Conservation (phyloP, 345 rosid genomes). For the Erucastrum elatum region DNA sequence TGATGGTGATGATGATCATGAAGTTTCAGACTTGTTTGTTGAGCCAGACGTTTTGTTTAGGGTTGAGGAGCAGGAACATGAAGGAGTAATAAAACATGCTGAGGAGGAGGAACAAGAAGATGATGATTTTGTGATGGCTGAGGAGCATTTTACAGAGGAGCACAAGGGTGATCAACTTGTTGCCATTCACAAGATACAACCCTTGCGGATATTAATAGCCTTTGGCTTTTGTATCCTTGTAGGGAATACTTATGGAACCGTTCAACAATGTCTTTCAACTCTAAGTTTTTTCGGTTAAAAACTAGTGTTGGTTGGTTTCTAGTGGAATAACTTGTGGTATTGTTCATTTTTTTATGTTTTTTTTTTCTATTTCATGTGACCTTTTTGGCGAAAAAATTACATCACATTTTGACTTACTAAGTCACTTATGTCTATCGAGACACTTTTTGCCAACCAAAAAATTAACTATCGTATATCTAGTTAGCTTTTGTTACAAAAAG, state of each 20-base stretch:
- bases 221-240: conserved; percentile 1
- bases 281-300: neutral
- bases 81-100: conserved; percentile 49
- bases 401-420: too few species aligned
- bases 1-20: conserved; percentile 55
- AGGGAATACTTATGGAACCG: conserved; percentile 2
- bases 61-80: conserved; percentile 61
- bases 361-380: neutral
- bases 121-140: conserved; percentile 62
- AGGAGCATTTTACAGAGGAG: conserved; percentile 50
- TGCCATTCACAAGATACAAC: conserved; percentile 64
- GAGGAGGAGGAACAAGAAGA: conserved; percentile 42
- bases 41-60: conserved; percentile 65
- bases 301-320: neutral
- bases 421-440: too few species aligned
- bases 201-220: conserved; percentile 37
- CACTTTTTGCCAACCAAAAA: too few species aligned
- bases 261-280: conserved; percentile 18
- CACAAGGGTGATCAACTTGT: conserved; percentile 57
- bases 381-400: neutral
- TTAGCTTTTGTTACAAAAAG: too few species aligned
- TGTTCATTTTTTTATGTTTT: neutral
- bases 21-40: conserved; percentile 59
- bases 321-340: neutral
- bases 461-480: too few species aligned